Base-by-base conservation (phyloP, 2,329 filamentous ascomycete genomes). In the Colletotrichum cereale region DNA sequence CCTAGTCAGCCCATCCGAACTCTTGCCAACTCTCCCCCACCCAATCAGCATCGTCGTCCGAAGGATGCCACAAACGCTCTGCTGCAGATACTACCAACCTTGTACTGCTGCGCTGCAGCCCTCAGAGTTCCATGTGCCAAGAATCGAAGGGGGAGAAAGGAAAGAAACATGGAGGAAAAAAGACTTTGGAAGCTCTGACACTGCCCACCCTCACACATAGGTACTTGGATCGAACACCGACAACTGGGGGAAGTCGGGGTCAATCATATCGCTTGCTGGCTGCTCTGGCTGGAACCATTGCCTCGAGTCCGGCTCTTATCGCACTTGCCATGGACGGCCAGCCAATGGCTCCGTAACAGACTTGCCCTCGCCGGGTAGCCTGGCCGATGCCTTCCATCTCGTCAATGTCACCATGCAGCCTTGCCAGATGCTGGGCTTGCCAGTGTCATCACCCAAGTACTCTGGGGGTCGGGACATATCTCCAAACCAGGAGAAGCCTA, bases 311-410 rank as follows among this genome's bases (percentile, higher is more conserved):
- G 10, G 31, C 24, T 16, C 44, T 24, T 31, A n/a, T 38, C n/a
- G 48, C 56, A 61, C 55, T 26, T 31, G 63, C 67, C 21, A 56
- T n/a, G 47, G 12, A 61, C 38, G 24, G 53, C 47, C 63, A 50
- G 38, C 55, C 55, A 44, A 5, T 36, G 36, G 31, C 21, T 36
- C 6, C 10, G 21, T 7, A 12, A 24, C 14, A 10, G 18, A 24
- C 10, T 14, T 24, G 11, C 14, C 53, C 21, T 38, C 34, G 12
- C 12, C 5, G 6, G 31, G n/a, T 34, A 14, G 38, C 5, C 58
- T 62, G 26, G 12, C 14, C 24, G 29, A 8, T 47, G 12, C 24
- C 21, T 24, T 47, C 2, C 8, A n/a, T 47, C 44, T 47, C n/a
- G 4, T 47, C 10, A 5, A 47, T 24, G n/a, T 36, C 14, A n/a